Evolutionary conservation across 495 filamentous ascomycete species (phyloP), one percentile per base, ranked within the genome.

Genomic region (Talaromyces wortmannii): DNA sequence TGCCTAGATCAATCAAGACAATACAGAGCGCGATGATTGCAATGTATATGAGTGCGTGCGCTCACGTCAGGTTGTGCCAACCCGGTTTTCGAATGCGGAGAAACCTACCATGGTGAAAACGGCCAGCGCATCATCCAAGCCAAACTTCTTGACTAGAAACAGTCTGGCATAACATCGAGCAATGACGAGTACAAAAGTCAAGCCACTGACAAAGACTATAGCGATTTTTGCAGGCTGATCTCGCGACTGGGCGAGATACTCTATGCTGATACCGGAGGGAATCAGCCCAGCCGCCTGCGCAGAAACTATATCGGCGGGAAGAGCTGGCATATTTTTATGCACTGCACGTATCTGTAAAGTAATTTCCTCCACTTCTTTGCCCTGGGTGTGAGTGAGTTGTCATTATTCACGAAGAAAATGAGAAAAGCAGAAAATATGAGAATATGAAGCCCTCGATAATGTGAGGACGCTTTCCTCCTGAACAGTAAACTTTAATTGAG

Each of bases 1-100:
- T 70, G 32, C 75, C 75, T n/a, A 76, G 32, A 29, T 72, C 52
- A 59, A 78, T 77, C 8, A 76, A 58, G 43, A 72, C 31, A 48
- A 77, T 63, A 46, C 54, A 68, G 8, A 78, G 62, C 8, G 57
- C 64, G 13, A 75, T 64, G 43, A 77, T 69, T 3, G 63, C 30
- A 16, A 74, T 65, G 48, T 74, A 74, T 13, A 70, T 30, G 46
- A 61, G 50, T 60, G n/a, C n/a, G n/a, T n/a, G n/a, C n/a, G n/a
- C n/a, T n/a, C n/a, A n/a, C n/a, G n/a, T n/a, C n/a, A n/a, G n/a
- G n/a, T n/a, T n/a, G n/a, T n/a, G n/a, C n/a, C n/a, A n/a, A n/a
- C n/a, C n/a, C n/a, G n/a, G n/a, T n/a, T n/a, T n/a, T n/a, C n/a
- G n/a, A n/a, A n/a, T n/a, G n/a, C n/a, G n/a, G n/a, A n/a, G n/a